Evolutionary conservation across 768 basidiomycete genomes (phyloP).

Genomic region (Tricholoma hemisulphureum): DNA sequence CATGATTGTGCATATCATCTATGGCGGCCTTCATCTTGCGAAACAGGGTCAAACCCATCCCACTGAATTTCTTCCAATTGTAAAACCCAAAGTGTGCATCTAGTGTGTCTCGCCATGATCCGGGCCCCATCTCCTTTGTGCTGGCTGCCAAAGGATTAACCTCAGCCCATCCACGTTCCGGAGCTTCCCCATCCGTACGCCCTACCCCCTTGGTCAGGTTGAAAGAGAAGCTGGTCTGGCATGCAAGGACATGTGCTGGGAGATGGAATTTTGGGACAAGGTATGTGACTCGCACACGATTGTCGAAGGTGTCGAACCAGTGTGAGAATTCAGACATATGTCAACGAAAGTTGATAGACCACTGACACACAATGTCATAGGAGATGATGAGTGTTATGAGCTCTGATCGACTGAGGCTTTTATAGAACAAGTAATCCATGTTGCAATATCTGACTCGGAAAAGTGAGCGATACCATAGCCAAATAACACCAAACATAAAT

Average conservation of each 20-base stretch:
- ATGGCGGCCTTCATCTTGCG: slow-evolving; percentile 1
- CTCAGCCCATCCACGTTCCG: slow-evolving; percentile 30
- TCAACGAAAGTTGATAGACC: slow-evolving; percentile 20
- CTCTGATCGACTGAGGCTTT: slow-evolving; percentile 7
- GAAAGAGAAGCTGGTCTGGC: slow-evolving; percentile 21
- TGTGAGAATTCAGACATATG: too few species aligned
- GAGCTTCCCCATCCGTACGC: slow-evolving; percentile 33
- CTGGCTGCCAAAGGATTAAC: slow-evolving; percentile 22
- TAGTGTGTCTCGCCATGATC: neutral
- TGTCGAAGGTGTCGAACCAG: too few species aligned
- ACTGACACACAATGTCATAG: slow-evolving; percentile 36
- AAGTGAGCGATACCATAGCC: neutral
- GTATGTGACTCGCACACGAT: slow-evolving; percentile 2
- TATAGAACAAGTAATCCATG: slow-evolving; percentile 35
- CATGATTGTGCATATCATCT: neutral
- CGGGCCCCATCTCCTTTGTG: neutral
- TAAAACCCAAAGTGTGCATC: neutral
- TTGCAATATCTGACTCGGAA: slow-evolving; percentile 30
- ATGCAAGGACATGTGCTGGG: slow-evolving; percentile 20
- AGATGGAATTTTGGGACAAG: slow-evolving; percentile 28
- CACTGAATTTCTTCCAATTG: neutral
- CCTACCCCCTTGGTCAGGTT: slow-evolving; percentile 26
- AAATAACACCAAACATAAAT: slow-evolving; percentile 1
- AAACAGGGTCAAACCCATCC: neutral
- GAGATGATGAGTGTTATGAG: slow-evolving; percentile 21